A percentile compares a stretch with the other conserved stretches of the same genome.
Evolutionary conservation across 352 stramenopile genomes (phyloP).

Genomic region (Globisporangium uncinulatum): DNA sequence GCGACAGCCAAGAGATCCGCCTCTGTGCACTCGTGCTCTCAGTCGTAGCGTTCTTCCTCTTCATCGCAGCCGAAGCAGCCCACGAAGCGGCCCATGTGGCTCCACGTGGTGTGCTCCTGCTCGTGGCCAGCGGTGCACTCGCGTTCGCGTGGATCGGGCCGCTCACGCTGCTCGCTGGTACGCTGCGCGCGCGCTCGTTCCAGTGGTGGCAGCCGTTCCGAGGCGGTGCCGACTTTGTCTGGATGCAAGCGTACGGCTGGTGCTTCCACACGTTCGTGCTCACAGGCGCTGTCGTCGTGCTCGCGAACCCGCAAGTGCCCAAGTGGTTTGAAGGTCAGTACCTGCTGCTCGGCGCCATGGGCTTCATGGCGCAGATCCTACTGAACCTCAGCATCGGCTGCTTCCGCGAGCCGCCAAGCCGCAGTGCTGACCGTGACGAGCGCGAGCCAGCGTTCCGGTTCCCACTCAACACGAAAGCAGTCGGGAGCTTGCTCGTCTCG

Average conservation of each 20-base stretch:
- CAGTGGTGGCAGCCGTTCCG: slow-evolving; percentile 60
- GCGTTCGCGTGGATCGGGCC: slow-evolving; percentile 53
- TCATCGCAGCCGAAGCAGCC: slow-evolving; percentile 47
- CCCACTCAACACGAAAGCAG: slow-evolving; percentile 37
- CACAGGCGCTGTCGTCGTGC: slow-evolving; percentile 30
- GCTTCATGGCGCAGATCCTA: slow-evolving; percentile 50
- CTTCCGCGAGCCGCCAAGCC: slow-evolving; percentile 20
- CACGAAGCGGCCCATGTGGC: slow-evolving; percentile 20
- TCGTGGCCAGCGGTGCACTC: slow-evolving; percentile 42
- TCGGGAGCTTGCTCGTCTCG: slow-evolving; percentile 45
- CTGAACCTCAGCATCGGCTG: slow-evolving; percentile 51
- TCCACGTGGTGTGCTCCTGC: slow-evolving; percentile 26
- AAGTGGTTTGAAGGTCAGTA: slow-evolving; percentile 54
- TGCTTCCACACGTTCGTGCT: slow-evolving; percentile 43
- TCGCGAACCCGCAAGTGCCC: slow-evolving; percentile 30
- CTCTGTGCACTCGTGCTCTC: slow-evolving; percentile 46
- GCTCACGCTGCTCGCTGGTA: slow-evolving; percentile 46
- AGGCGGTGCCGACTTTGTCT: slow-evolving; percentile 51
- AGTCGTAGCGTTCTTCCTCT: slow-evolving; percentile 51
- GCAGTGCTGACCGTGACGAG: neutral
- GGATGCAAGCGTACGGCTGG: slow-evolving; percentile 61
- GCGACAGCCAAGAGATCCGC: slow-evolving; percentile 47
- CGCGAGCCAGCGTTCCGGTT: slow-evolving; percentile 15
- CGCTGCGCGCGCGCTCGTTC: slow-evolving; percentile 33
- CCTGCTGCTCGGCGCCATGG: slow-evolving; percentile 38